Percentiles rank a stretch among this genome's conserved stretches.
Conservation (phyloP, 768 basidiomycete species). For the Dentipellis sp. region DNA sequence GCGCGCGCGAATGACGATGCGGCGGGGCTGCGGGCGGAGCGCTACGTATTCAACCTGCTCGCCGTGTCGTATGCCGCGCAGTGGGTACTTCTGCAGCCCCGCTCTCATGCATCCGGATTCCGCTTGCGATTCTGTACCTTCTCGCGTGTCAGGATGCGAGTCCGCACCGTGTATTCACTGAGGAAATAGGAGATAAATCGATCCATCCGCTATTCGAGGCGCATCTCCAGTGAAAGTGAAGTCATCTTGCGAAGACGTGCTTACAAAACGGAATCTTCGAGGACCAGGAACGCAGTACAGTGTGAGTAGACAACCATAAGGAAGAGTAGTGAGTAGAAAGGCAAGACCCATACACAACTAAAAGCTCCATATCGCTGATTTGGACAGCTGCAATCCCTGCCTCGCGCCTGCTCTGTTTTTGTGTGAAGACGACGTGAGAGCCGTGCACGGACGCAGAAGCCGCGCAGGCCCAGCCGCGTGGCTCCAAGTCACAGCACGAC, state of each 20-base stretch:
- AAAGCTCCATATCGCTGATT: background rate
- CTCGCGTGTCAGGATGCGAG: background rate
- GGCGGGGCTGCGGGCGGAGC: background rate
- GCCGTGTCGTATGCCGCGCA: background rate
- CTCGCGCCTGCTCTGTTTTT: background rate
- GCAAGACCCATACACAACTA: background rate
- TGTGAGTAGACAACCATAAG: background rate
- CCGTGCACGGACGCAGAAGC: background rate
- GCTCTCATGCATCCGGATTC: background rate
- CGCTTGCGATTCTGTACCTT: too few species aligned
- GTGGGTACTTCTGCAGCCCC: background rate
- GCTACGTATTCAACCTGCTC: background rate
- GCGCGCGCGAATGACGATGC: background rate
- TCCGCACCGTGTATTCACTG: background rate
- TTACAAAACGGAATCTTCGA: background rate
- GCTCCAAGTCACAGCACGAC: conserved; percentile 18
- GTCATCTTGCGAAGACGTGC: background rate
- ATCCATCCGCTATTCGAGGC: background rate
- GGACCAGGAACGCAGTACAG: background rate
- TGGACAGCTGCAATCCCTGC: background rate
- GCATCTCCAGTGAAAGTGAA: background rate
- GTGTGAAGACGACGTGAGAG: background rate
- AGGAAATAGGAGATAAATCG: background rate
- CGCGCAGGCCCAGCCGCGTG: background rate
- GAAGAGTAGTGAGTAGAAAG: background rate